These are phyloP conservation scores for Cystobasidiaceae sp. DNA, from an alignment of 1,284 basidiomycete genomes.

Conservation along the genomic window DNA sequence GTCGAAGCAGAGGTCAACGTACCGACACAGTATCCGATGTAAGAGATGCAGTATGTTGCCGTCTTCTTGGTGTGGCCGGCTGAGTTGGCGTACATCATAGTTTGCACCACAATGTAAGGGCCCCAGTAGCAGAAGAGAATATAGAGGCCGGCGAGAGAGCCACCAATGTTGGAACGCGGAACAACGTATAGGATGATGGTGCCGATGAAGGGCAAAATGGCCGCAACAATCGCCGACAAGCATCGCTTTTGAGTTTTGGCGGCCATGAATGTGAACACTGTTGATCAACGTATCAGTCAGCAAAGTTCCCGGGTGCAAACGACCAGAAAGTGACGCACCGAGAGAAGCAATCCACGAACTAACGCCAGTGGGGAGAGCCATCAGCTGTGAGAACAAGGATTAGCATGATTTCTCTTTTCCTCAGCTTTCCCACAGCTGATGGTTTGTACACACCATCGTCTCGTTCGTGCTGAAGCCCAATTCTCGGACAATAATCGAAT, in stretches of 20 bases:
- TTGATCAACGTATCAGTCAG: not conserved
- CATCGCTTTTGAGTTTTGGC: conserved; percentile 32
- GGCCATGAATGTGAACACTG: conserved; percentile 37
- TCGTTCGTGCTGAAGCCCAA: conserved; percentile 28
- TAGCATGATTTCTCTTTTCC: no score
- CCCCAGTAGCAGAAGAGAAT: conserved; percentile 36
- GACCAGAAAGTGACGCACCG: not conserved
- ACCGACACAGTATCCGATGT: conserved; percentile 40
- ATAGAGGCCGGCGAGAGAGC: conserved; percentile 39
- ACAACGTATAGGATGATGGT: conserved; percentile 33
- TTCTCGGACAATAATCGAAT: conserved; percentile 20
- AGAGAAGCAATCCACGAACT: conserved; percentile 42
- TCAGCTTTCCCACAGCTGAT: no score
- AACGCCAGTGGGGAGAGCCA: conserved; percentile 44
- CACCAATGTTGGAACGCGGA: conserved; percentile 29
- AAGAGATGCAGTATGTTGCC: conserved; percentile 38
- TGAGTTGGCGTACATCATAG: conserved; percentile 37
- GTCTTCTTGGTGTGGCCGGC: conserved; percentile 43
- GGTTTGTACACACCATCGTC: conserved; percentile 35
- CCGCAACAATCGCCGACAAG: conserved; percentile 11
- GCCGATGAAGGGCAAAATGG: conserved; percentile 17
- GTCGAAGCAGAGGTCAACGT: conserved; percentile 10
- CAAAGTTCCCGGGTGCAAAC: not conserved
- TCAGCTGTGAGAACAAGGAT: conserved; percentile 20
- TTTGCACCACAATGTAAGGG: conserved; percentile 39